Evolutionary conservation across 352 stramenopile species (phyloP).

Genomic region (Pythium utonaiense): DNA sequence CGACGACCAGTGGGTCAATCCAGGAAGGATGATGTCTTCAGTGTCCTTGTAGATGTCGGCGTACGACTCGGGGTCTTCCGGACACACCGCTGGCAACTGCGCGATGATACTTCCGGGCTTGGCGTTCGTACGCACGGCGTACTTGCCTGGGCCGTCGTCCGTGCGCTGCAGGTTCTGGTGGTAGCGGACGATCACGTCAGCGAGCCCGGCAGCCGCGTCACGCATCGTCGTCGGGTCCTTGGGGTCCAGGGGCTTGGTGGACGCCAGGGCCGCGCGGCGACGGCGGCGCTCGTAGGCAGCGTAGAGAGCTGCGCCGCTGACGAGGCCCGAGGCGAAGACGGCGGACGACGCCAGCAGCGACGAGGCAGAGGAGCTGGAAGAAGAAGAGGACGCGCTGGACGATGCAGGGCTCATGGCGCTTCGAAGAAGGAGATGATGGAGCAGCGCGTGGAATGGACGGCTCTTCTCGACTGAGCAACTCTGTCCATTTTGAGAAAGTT

Average conservation of each 20-base stretch:
- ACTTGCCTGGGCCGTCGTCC: constrained; percentile 34
- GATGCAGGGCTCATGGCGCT: not conserved
- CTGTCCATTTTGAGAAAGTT: not conserved
- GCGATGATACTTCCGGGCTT: constrained; percentile 42
- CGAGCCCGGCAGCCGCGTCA: constrained; percentile 37
- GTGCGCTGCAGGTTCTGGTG: constrained; percentile 44
- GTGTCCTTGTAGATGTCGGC: constrained; percentile 57
- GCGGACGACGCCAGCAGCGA: constrained; percentile 27
- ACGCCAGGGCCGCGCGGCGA: constrained; percentile 30
- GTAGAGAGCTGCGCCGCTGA: constrained; percentile 37
- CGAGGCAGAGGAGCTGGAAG: not conserved
- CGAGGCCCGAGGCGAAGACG: constrained; percentile 37
- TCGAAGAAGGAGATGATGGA: not conserved
- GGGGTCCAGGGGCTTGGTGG: constrained; percentile 34
- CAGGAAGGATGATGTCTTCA: constrained; percentile 56
- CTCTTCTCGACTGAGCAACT: not conserved
- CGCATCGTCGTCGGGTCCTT: constrained; percentile 42
- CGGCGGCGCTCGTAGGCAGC: constrained; percentile 33
- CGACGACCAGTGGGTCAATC: constrained; percentile 65
- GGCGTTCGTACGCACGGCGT: constrained; percentile 38
- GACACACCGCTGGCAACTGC: constrained; percentile 38
- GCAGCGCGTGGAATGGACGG: not conserved
- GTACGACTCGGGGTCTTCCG: constrained; percentile 53
- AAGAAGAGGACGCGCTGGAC: constrained; percentile 1
- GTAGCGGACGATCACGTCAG: constrained; percentile 62